Percentiles rank a stretch among this genome's conserved stretches.
Evolutionary conservation across 495 filamentous ascomycete species (phyloP).

Genomic region (Trichoderma reesei): DNA sequence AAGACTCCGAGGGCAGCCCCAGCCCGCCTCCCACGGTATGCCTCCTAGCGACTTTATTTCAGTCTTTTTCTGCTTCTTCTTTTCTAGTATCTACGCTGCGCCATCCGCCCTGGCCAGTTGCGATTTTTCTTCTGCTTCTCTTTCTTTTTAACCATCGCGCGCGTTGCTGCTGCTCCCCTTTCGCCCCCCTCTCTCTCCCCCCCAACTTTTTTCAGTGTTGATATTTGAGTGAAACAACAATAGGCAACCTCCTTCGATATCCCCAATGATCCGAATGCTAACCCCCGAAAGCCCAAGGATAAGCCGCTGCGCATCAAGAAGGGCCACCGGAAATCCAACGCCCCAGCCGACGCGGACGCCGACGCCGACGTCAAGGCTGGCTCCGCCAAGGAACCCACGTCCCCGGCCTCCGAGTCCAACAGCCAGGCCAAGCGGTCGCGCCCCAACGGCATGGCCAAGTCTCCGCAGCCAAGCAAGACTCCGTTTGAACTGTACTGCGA

Average conservation of each 20-base stretch:
- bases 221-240: conserved; percentile 5
- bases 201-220: conserved; percentile 12
- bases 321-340: conserved; percentile 45
- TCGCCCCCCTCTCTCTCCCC: neutral
- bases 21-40: conserved; percentile 63
- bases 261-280: conserved; percentile 13
- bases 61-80: neutral
- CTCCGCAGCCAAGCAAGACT: conserved; percentile 32
- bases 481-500: conserved; percentile 45
- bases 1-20: conserved; percentile 63
- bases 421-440: conserved; percentile 22
- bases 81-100: neutral
- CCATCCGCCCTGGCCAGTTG: neutral
- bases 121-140: neutral
- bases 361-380: conserved; percentile 27
- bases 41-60: conserved; percentile 24
- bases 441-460: conserved; percentile 22
- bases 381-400: conserved; percentile 10
- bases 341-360: conserved; percentile 11
- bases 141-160: neutral
- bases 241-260: conserved; percentile 8
- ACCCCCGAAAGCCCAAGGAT: conserved; percentile 61
- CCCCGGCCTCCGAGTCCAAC: conserved; percentile 28
- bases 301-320: conserved; percentile 85
- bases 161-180: neutral